phyloP scores from a whole-genome alignment of 768 basidiomycete genomes.

The Leccinellum rugosiceps region DNA sequence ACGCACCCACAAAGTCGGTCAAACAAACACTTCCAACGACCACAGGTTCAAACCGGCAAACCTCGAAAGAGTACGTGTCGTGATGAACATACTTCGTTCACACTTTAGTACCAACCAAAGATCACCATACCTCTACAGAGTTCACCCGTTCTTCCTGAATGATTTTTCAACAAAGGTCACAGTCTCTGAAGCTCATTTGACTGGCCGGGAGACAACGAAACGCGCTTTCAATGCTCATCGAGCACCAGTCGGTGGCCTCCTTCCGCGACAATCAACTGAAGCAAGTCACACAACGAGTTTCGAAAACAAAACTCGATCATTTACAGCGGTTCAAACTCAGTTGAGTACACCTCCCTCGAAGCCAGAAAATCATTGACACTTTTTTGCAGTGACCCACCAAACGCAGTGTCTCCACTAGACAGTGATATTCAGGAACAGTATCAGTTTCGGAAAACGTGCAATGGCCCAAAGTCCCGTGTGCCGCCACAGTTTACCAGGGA shows the following conservation, averaged over 20 bases:
- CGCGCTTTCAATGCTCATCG: background rate
- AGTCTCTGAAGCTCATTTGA: background rate
- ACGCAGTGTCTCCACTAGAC: background rate
- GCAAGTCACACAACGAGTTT: background rate
- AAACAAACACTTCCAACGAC: conserved; percentile 16
- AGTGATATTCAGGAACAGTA: background rate
- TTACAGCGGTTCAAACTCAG: background rate
- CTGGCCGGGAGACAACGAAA: background rate
- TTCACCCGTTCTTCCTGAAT: conserved; percentile 16
- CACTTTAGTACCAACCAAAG: conserved; percentile 5
- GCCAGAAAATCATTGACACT: background rate
- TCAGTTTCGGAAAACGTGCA: background rate
- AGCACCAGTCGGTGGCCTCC: background rate
- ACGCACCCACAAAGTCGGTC: conserved; percentile 12
- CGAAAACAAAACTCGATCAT: background rate
- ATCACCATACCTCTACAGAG: conserved; percentile 9
- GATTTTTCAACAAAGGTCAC: conserved; percentile 11
- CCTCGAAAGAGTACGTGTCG: conserved; percentile 15
- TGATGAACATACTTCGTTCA: conserved; percentile 10
- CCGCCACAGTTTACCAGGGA: conserved; percentile 1
- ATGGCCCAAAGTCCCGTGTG: background rate
- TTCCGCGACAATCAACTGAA: background rate
- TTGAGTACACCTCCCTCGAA: conserved; percentile 10
- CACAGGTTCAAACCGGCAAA: background rate
- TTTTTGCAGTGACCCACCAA: conserved; percentile 2